phyloP scores from a whole-genome alignment of 2,329 filamentous ascomycete species.

The Colletotrichum phormii region DNA sequence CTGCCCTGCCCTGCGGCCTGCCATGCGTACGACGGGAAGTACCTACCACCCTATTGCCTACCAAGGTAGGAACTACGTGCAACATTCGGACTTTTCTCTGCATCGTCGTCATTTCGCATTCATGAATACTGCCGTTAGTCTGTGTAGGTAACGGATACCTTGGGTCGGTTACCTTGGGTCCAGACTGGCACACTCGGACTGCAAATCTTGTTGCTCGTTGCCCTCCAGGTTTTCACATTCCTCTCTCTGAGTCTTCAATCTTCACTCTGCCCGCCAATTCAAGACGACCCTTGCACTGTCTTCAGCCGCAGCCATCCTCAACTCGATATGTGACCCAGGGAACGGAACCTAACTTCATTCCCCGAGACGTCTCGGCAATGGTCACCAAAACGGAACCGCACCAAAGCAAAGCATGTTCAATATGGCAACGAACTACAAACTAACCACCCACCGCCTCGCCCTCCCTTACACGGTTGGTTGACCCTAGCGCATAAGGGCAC shows the following conservation, averaged over 20 bases:
- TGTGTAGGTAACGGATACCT: too few species aligned
- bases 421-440: background rate
- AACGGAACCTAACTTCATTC: background rate
- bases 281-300: background rate
- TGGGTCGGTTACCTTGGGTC: too few species aligned
- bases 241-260: background rate
- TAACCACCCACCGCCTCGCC: constrained; percentile 1
- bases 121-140: too few species aligned
- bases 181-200: background rate
- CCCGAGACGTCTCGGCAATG: constrained; percentile 1
- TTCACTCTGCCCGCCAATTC: background rate
- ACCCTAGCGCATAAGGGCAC: background rate
- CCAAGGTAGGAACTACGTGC: background rate
- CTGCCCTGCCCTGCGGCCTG: too few species aligned
- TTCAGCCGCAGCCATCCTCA: background rate
- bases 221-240: background rate
- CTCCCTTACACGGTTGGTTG: constrained; percentile 1
- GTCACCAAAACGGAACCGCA: background rate
- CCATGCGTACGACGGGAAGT: too few species aligned
- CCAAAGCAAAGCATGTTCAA: background rate
- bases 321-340: background rate
- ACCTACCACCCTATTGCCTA: too few species aligned
- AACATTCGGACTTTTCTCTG: background rate
- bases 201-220: background rate
- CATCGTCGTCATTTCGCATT: background rate